These are phyloP conservation scores for Colletotrichum spinosum DNA, from an alignment of 2,329 filamentous ascomycete species.

Conservation along the genomic window DNA sequence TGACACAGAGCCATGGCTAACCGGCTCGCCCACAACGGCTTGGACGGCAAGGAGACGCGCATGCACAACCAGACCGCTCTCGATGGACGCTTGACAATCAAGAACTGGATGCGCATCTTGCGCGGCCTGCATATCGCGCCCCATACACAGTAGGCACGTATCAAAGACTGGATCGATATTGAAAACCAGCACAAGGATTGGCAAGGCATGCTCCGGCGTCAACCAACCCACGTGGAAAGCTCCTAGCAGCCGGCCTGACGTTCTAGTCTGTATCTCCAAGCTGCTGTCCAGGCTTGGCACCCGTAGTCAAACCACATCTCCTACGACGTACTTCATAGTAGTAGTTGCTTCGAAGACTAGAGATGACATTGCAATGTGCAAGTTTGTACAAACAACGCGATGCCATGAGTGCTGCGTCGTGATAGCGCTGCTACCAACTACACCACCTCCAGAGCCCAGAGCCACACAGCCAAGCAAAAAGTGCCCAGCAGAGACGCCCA, in stretches of 20 bases:
- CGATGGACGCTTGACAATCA: conserved; percentile 10
- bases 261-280: conserved; percentile 21
- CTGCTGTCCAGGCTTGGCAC: conserved; percentile 18
- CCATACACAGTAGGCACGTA: not conserved
- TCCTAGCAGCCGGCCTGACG: conserved; percentile 21
- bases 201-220: conserved; percentile 14
- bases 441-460: not conserved
- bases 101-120: conserved; percentile 13
- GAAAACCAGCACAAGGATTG: conserved; percentile 2
- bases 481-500: conserved; percentile 6
- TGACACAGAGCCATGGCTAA: not conserved
- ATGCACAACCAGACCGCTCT: conserved; percentile 19
- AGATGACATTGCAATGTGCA: too few species aligned
- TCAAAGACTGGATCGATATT: not conserved
- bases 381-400: too few species aligned
- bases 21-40: not conserved
- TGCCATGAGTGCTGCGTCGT: too few species aligned
- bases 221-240: conserved; percentile 11
- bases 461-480: not conserved
- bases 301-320: not conserved
- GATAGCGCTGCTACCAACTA: too few species aligned
- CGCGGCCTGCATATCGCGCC: conserved; percentile 15
- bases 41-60: conserved; percentile 14
- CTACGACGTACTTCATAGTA: not conserved
- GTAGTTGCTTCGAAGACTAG: too few species aligned